A percentile compares a stretch with the other conserved stretches of the same genome.
Evolutionary conservation across 805 yeast species (phyloP).

Genomic region (Teunomyces atbi): DNA sequence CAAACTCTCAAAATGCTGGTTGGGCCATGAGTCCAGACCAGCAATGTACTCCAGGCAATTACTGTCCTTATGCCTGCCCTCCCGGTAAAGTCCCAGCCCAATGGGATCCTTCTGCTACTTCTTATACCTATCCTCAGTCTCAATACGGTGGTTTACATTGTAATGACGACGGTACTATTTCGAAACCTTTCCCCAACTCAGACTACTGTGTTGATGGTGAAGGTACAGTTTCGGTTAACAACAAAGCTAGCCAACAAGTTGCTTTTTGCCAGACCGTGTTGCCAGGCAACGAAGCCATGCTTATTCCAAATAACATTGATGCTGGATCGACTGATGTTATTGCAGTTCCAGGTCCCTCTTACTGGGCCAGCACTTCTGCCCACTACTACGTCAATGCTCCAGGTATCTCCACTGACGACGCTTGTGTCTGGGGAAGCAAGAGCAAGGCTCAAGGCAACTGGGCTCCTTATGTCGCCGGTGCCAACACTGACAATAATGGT

Average conservation of each 20-base stretch:
- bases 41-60: slow-evolving; percentile 68
- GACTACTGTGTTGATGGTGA: slow-evolving; percentile 75
- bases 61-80: slow-evolving; percentile 90
- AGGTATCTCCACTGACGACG: slow-evolving; percentile 72
- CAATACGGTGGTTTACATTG: slow-evolving; percentile 84
- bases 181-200: slow-evolving; percentile 55
- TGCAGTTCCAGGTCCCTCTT: slow-evolving; percentile 83
- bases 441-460: slow-evolving; percentile 78
- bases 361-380: slow-evolving; percentile 85
- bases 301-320: slow-evolving; percentile 76
- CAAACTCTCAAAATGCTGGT: slow-evolving; percentile 61
- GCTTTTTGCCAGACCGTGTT: slow-evolving; percentile 91
- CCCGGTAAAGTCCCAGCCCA: slow-evolving; percentile 86
- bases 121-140: slow-evolving; percentile 74
- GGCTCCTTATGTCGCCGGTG: slow-evolving; percentile 93
- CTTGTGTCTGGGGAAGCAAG: slow-evolving; percentile 80
- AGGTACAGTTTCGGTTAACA: slow-evolving; percentile 66
- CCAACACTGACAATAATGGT: slow-evolving; percentile 69
- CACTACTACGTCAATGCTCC: slow-evolving; percentile 85
- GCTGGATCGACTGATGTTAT: slow-evolving; percentile 48
- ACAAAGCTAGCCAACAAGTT: slow-evolving; percentile 55
- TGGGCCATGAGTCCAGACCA: slow-evolving; percentile 86
- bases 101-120: slow-evolving; percentile 78
- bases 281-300: slow-evolving; percentile 94
- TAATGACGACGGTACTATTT: slow-evolving; percentile 63